Conservation (phyloP, 1,284 basidiomycete genomes). For the Trichosporon sp. region DNA sequence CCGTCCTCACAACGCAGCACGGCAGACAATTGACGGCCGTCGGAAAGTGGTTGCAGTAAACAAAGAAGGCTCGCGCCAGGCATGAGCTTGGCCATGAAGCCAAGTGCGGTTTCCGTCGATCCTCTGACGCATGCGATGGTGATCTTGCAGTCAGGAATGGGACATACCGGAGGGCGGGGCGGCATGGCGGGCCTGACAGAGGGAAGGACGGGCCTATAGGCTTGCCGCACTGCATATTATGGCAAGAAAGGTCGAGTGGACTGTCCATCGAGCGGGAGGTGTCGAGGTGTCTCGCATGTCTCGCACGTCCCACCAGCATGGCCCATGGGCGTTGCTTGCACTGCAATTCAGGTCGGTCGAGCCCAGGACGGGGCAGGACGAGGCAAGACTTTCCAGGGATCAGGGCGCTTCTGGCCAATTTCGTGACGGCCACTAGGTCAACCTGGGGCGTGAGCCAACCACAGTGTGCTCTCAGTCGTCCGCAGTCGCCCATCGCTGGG, state of each 20-base stretch:
- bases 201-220: background rate
- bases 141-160: slow-evolving; percentile 2
- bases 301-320: slow-evolving; percentile 16
- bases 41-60: background rate
- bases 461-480: background rate
- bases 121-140: slow-evolving; percentile 15
- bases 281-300: background rate
- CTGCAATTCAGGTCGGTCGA: slow-evolving; percentile 19
- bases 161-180: slow-evolving; percentile 1
- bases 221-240: background rate
- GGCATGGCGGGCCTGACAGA: background rate
- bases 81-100: background rate
- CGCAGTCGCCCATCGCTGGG: slow-evolving; percentile 2
- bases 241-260: background rate
- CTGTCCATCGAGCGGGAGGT: background rate
- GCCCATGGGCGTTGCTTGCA: slow-evolving; percentile 4
- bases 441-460: background rate
- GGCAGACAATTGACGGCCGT: background rate
- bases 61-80: background rate
- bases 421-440: slow-evolving; percentile 13
- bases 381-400: background rate
- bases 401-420: slow-evolving; percentile 1
- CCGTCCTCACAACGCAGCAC: background rate
- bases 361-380: background rate
- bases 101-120: slow-evolving; percentile 13